A percentile compares a stretch with the other conserved stretches of the same genome.
Conservation (phyloP, 345 rosid species). For the Rubroshorea leprosula region DNA sequence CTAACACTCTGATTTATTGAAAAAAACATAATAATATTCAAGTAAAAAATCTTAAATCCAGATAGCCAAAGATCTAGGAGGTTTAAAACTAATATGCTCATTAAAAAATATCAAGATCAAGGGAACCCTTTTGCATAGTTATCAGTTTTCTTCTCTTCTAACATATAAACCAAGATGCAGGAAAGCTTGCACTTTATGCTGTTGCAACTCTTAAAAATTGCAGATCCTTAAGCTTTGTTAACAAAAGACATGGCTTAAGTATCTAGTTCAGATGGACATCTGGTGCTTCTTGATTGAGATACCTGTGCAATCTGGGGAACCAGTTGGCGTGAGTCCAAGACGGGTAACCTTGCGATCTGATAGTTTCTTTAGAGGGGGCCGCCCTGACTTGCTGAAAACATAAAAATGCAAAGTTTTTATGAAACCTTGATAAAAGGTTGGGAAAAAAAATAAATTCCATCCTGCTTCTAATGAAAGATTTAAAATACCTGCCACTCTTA, state of each 20-base stretch:
- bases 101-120: neutral
- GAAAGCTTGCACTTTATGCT: too few species aligned
- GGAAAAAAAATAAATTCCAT: neutral
- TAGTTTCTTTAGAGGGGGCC: conserved; percentile 54
- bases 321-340: conserved; percentile 27
- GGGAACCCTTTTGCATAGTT: neutral
- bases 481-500: conserved; percentile 42
- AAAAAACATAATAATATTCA: too few species aligned
- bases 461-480: conserved; percentile 8
- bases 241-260: neutral
- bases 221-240: neutral
- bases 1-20: neutral
- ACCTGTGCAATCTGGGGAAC: conserved; percentile 44
- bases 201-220: neutral
- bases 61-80: neutral
- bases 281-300: neutral
- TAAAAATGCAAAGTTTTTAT: conserved; percentile 14
- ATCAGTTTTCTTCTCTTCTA: too few species aligned
- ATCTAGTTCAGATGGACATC: neutral
- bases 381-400: conserved; percentile 46
- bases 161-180: too few species aligned
- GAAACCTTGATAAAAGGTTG: neutral
- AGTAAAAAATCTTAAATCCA: neutral
- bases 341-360: conserved; percentile 42
- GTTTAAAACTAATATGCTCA: neutral